Conservation (phyloP, 1,284 basidiomycete species). For the Austroboletus sp. region DNA sequence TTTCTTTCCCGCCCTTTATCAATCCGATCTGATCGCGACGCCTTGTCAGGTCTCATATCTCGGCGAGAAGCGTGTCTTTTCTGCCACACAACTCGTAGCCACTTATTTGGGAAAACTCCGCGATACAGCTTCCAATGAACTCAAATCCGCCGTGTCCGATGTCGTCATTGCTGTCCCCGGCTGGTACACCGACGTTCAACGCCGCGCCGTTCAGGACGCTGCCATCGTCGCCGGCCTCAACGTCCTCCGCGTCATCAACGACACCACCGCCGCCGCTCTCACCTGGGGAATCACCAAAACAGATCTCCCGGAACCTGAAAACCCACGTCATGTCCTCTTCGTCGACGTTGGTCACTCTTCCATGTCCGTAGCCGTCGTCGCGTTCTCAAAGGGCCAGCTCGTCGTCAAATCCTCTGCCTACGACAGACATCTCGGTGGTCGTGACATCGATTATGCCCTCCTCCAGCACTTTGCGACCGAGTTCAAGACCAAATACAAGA, state of each 20-base stretch:
- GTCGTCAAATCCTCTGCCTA: constrained; percentile 80
- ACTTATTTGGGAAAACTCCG: constrained; percentile 85
- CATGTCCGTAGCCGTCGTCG: constrained; percentile 78
- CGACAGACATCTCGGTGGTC: constrained; percentile 86
- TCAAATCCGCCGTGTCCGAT: constrained; percentile 80
- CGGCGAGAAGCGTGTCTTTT: constrained; percentile 71
- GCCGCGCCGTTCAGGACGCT: constrained; percentile 82
- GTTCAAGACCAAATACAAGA: constrained; percentile 91
- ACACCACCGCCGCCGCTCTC: constrained; percentile 86
- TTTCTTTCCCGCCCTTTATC: constrained; percentile 2
- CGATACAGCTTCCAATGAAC: constrained; percentile 76
- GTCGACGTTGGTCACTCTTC: constrained; percentile 89
- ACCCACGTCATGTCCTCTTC: constrained; percentile 80
- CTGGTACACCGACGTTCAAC: constrained; percentile 89
- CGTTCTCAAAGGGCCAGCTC: constrained; percentile 88
- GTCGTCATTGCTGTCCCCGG: constrained; percentile 90
- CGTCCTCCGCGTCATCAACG: constrained; percentile 87
- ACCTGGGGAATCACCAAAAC: constrained; percentile 96
- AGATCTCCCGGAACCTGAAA: constrained; percentile 79
- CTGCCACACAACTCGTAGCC: constrained; percentile 79
- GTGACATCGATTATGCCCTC: constrained; percentile 87
- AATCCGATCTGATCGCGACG: constrained; percentile 13
- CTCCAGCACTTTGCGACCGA: constrained; percentile 81
- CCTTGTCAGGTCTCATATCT: constrained; percentile 71
- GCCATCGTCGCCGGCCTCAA: constrained; percentile 84